phyloP scores from a whole-genome alignment of 176 grass and related monocot genomes.

The Rhynchospora breviuscula region DNA sequence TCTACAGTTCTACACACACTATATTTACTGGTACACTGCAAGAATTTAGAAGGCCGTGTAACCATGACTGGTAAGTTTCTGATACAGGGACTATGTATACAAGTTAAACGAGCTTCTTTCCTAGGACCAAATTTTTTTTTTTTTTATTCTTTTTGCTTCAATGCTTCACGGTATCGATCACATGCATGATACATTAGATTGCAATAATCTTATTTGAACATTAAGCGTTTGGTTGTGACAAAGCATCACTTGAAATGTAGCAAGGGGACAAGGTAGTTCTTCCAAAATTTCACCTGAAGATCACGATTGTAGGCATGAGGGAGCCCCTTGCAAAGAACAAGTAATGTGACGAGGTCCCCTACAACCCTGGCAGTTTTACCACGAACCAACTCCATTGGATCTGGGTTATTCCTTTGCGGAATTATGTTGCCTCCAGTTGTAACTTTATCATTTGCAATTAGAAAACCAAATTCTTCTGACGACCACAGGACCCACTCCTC shows the following conservation, averaged over 20 bases:
- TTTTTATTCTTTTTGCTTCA: no score
- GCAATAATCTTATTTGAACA: no score
- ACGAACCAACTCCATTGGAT: slow-evolving; percentile 93
- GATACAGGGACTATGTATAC: no score
- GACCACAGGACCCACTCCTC: slow-evolving; percentile 99
- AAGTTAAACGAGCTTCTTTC: slow-evolving; percentile 28
- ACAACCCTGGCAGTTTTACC: slow-evolving; percentile 94
- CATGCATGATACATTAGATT: no score
- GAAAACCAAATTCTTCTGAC: slow-evolving; percentile 94
- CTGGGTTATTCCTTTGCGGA: slow-evolving; percentile 92
- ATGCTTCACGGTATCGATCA: no score
- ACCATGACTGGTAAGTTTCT: no score
- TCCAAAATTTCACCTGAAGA: slow-evolving; percentile 53
- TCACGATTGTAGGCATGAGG: slow-evolving; percentile 94
- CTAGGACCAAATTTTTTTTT: slow-evolving; percentile 25
- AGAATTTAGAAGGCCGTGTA: no score
- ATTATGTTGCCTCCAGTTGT: slow-evolving; percentile 87
- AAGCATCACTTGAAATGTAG: neutral
- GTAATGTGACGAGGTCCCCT: slow-evolving; percentile 81
- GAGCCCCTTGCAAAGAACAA: slow-evolving; percentile 87
- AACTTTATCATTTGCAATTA: slow-evolving; percentile 66
- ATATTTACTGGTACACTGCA: no score
- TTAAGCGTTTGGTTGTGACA: neutral
- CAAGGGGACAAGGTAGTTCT: neutral
- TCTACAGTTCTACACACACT: no score